Base-by-base conservation (phyloP, 2,329 filamentous ascomycete genomes). In the Chaetomium sp. region DNA sequence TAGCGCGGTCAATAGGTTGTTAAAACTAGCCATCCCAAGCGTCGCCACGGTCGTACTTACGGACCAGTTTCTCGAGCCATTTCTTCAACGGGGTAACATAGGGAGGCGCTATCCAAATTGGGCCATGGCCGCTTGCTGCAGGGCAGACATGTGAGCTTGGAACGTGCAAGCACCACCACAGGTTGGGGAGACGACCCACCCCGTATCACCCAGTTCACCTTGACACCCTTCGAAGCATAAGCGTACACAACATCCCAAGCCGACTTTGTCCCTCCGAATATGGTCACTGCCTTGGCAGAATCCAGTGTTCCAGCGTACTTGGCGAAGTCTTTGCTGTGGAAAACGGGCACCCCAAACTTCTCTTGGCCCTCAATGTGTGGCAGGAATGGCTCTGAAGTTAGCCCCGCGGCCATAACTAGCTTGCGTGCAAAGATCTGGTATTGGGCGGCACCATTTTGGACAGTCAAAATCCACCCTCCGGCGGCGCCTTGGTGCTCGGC, bases 41-140 rank as follows among this genome's bases (percentile, higher is more conserved):
- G 6, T 7, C n/a, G 33, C 6, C 12, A 19, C 9, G 21, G 42
- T 16, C 9, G 29, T 29, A 31, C 77, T 62, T 65, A 78, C 84
- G 83, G 4, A 89, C 82, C 4, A 92, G 81, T 70, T 88, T 86
- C 75, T 92, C 89, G 0, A 91, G 77, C 82, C 85, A 87, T 64
- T 82, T 83, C 73, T 88, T 88, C n/a, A 90, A 72, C 0, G 88
- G 87, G 1, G 88, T 90, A 19, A 91, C 87, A 62, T 85, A 86
- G 1, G 83, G 75, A 1, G 85, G 84, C 0, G 84, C 75, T 74
- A 90, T 80, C 80, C 80, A 90, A 0, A 80, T 78, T 0, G 87
- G 85, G 0, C 87, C 87, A 64, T 85, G 82, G 2, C 86, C 86
- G 55, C 60, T 72, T 57, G 69, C 76, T 77, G 47, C 0, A 57